Percentiles rank a stretch among this genome's conserved stretches.
Evolutionary conservation across 2,329 filamentous ascomycete species (phyloP).

Genomic region (Sordariomycetes sp.): DNA sequence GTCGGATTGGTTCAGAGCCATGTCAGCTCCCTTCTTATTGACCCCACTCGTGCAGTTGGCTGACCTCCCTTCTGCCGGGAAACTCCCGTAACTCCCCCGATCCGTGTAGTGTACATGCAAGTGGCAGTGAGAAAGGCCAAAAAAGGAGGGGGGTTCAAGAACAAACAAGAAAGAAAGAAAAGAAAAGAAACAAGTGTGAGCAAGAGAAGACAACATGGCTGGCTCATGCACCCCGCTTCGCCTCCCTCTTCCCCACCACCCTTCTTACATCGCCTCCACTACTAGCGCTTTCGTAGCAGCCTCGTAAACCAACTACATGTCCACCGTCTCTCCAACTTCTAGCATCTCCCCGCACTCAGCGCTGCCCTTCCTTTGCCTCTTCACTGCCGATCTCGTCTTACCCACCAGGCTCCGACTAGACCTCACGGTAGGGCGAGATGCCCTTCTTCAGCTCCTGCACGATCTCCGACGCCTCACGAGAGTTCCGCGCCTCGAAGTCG

Average conservation of each 20-base stretch:
- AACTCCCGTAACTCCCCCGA: too few species aligned
- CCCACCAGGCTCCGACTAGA: conserved; percentile 14
- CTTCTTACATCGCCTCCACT: not conserved
- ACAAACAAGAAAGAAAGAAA: not conserved
- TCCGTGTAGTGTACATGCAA: not conserved
- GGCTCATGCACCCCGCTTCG: not conserved
- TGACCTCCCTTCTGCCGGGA: too few species aligned
- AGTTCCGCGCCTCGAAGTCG: conserved; percentile 69
- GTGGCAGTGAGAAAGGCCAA: not conserved
- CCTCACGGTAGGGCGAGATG: conserved; percentile 53
- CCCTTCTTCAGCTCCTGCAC: conserved; percentile 70
- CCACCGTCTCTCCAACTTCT: not conserved
- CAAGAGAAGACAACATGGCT: not conserved
- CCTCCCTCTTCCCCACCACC: not conserved
- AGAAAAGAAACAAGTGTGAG: not conserved
- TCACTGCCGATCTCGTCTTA: not conserved
- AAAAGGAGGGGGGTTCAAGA: too few species aligned
- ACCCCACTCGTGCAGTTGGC: too few species aligned
- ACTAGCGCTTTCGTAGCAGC: not conserved
- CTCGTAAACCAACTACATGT: too few species aligned
- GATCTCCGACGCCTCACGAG: conserved; percentile 67
- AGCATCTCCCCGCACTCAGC: not conserved
- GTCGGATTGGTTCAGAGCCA: too few species aligned
- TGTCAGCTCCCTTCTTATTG: too few species aligned
- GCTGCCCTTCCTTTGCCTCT: not conserved